Evolutionary conservation across 805 yeast species (phyloP).

Genomic region (Kregervanrija pseudodelftensis): DNA sequence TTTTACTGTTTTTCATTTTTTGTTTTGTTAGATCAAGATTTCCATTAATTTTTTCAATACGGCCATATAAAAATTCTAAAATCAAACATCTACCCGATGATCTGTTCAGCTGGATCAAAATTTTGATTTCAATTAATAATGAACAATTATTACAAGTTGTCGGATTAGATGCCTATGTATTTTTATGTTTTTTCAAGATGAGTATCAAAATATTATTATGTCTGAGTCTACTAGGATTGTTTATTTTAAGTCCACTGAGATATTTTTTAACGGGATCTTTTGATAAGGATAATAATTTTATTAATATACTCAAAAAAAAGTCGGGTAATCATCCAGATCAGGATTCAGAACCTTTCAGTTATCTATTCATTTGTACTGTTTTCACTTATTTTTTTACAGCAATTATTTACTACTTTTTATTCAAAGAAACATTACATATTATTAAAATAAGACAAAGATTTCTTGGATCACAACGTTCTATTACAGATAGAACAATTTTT

Average conservation of each 20-base stretch:
- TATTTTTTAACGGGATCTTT: conserved; percentile 44
- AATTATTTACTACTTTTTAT: conserved; percentile 38
- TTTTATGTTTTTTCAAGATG: conserved; percentile 52
- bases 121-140: conserved; percentile 38
- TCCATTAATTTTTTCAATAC: conserved; percentile 51
- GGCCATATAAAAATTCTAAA: conserved; percentile 41
- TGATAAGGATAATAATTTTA: conserved; percentile 25
- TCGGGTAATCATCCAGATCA: conserved; percentile 7
- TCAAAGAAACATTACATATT: conserved; percentile 40
- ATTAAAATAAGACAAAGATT: conserved; percentile 49
- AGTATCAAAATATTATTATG: conserved; percentile 38
- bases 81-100: conserved; percentile 40
- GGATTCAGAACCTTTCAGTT: conserved; percentile 24
- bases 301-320: neutral
- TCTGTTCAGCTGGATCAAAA: conserved; percentile 47
- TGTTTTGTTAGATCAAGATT: conserved; percentile 45
- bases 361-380: conserved; percentile 45
- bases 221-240: conserved; percentile 39
- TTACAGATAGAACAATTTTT: conserved; percentile 52
- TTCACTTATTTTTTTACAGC: conserved; percentile 50
- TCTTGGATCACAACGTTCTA: conserved; percentile 51
- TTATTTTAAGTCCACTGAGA: conserved; percentile 45
- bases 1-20: conserved; percentile 38
- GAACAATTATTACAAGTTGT: conserved; percentile 49
- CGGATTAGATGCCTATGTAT: conserved; percentile 53